These are phyloP conservation scores for Alternaria arbusti DNA, from an alignment of 2,329 filamentous ascomycete species.

Conservation along the genomic window DNA sequence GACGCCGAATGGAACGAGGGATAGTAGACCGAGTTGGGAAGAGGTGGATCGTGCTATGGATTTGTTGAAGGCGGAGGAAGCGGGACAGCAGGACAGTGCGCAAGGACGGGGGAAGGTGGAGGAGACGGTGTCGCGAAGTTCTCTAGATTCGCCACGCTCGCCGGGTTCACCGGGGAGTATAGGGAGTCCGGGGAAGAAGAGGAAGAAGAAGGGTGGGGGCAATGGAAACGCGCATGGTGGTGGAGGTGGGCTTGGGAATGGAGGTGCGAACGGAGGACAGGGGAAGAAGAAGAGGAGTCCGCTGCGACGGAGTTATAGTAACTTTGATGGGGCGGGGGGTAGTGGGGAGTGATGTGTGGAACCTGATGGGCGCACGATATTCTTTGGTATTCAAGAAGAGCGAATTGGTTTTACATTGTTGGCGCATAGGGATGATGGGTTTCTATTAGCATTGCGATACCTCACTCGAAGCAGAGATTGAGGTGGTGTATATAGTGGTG, in stretches of 20 bases:
- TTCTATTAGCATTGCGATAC: neutral
- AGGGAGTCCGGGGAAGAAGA: neutral
- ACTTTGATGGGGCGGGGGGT: slow-evolving; percentile 20
- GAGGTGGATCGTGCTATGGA: slow-evolving; percentile 45
- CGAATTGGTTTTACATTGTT: neutral
- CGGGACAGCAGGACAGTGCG: slow-evolving; percentile 4
- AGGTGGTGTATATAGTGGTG: neutral
- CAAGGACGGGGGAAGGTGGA: slow-evolving; percentile 6
- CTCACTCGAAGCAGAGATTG: neutral
- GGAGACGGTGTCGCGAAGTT: neutral
- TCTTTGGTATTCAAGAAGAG: neutral
- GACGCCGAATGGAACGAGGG: slow-evolving; percentile 51
- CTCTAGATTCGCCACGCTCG: neutral
- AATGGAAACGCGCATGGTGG: neutral
- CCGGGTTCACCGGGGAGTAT: neutral
- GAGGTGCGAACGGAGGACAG: neutral
- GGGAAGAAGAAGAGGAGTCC: slow-evolving; percentile 38
- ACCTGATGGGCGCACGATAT: neutral
- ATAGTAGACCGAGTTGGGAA: slow-evolving; percentile 46
- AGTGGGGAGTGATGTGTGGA: neutral
- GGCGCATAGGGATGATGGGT: neutral
- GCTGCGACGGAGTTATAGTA: slow-evolving; percentile 41
- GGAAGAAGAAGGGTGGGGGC: neutral
- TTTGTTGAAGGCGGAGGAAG: slow-evolving; percentile 38
- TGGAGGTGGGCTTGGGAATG: neutral